Evolutionary conservation across 257 asterid genomes (phyloP), one percentile per base, ranked within the genome.

Genomic region (Handroanthus guayacan): DNA sequence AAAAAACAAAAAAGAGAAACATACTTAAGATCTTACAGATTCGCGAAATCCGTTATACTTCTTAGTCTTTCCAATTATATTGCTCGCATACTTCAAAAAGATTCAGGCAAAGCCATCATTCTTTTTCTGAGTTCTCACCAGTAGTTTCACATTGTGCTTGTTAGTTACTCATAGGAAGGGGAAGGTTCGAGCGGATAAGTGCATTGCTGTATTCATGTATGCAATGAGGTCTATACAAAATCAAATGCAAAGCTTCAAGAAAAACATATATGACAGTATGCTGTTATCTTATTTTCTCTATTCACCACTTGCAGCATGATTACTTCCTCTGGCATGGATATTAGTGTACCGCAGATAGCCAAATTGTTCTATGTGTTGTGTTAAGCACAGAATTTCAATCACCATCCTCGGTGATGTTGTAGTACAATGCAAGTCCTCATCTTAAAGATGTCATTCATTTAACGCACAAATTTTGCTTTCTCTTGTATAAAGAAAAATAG

Each of bases 231-330:
- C 36, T 50, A 7, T n/a, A 44, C 6, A 8, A 47, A 18, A 12
- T 20, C 44, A 47, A 18, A 37, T 18, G 60, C 45, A 38, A 69
- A 6, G 17, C 13, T 62, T 63, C 65, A 61, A 47, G 20, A 34
- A 34, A 44, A 16, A 5, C 44, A 66, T 47, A 14, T 67, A 41
- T 45, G 20, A 55, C 36, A 37, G 5, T 10, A 55, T 20, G 38
- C 16, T 3, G n/a, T 60, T 6, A 3, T 9, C 31, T 37, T 37
- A 52, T 43, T 45, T 55, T 57, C 5, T 66, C 37, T 56, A 66
- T 14, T 36, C 14, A 39, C 71, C 41, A 50, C 41, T 68, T 16
- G 52, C 71, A 76, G 41, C 69, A 36, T 34, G 45, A 50, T 38
- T 6, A 44, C 51, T 31, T 50, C 14, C 62, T 16, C 20, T 16